phyloP scores from a whole-genome alignment of 176 grass and related monocot genomes.

The Zoysia pacifica region DNA sequence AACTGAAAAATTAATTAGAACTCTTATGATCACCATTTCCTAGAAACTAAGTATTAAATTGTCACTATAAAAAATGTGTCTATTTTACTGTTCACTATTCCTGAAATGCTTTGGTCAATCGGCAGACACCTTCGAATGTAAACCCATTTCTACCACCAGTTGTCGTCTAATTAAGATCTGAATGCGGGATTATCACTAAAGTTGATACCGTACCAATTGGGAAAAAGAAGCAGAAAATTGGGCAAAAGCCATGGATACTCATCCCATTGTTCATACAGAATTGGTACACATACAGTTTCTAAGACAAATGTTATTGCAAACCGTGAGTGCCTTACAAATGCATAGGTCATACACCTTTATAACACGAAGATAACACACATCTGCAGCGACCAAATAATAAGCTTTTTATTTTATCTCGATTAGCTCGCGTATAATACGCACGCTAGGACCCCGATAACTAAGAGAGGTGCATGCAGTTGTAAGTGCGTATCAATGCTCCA shows the following conservation, averaged over 20 bases:
- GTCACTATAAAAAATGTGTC: no score
- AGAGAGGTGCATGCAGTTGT: background rate
- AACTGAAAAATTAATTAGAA: no score
- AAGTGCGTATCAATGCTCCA: background rate
- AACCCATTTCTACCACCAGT: no score
- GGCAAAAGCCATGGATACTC: background rate
- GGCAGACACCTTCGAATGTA: no score
- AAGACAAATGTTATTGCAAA: background rate
- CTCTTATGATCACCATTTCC: no score
- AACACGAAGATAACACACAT: background rate
- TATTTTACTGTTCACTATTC: no score
- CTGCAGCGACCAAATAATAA: background rate
- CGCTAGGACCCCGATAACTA: background rate
- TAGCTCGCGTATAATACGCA: background rate
- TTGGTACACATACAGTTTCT: background rate
- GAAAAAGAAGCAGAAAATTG: background rate
- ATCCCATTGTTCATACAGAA: background rate
- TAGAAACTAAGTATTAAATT: no score
- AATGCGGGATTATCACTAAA: background rate
- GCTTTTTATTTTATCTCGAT: background rate
- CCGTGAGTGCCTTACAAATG: background rate
- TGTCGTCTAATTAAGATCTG: no score
- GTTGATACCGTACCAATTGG: background rate
- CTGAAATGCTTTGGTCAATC: no score
- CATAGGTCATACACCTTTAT: background rate